Percentiles rank a stretch among this genome's conserved stretches.
phyloP scores from a whole-genome alignment of 164 flowering plant species.

The Magnolia sinica region DNA sequence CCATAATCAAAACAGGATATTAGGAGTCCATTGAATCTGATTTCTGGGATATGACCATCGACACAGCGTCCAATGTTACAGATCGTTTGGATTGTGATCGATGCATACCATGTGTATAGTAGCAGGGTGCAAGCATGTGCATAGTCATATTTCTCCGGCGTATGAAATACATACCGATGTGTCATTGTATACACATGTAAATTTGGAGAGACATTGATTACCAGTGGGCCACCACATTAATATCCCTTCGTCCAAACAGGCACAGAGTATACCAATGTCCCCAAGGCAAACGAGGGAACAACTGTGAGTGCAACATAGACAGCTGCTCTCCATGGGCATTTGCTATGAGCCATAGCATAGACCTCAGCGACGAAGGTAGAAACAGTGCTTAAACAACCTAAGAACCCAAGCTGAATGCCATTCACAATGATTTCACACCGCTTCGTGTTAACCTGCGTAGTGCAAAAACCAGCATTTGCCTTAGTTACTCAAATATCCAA shows the following conservation, averaged over 20 bases:
- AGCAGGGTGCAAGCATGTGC: too few relatives aligned
- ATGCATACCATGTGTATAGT: too few relatives aligned
- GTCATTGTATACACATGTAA: background rate
- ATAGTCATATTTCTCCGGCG: too few relatives aligned
- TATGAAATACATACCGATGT: too few relatives aligned
- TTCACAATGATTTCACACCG: conserved; percentile 43
- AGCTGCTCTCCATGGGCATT: conserved; percentile 68
- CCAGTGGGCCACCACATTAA: background rate
- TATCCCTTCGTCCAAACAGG: conserved; percentile 62
- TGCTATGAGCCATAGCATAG: conserved; percentile 69
- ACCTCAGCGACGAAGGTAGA: conserved; percentile 89
- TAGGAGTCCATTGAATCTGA: too few relatives aligned
- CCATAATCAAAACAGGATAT: too few relatives aligned
- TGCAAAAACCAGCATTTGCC: background rate
- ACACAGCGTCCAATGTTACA: too few relatives aligned
- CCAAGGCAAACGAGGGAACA: conserved; percentile 55
- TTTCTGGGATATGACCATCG: too few relatives aligned
- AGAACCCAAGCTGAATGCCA: conserved; percentile 73
- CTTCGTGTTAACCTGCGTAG: conserved; percentile 57
- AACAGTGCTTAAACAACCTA: conserved; percentile 92
- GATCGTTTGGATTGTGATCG: too few relatives aligned
- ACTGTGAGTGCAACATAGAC: conserved; percentile 58
- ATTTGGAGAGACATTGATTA: background rate
- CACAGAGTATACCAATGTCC: conserved; percentile 59
- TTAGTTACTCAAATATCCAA: background rate